A percentile compares a stretch with the other conserved stretches of the same genome.
Evolutionary conservation across 2,329 filamentous ascomycete genomes (phyloP).

Genomic region (Aureobasidium zeae): DNA sequence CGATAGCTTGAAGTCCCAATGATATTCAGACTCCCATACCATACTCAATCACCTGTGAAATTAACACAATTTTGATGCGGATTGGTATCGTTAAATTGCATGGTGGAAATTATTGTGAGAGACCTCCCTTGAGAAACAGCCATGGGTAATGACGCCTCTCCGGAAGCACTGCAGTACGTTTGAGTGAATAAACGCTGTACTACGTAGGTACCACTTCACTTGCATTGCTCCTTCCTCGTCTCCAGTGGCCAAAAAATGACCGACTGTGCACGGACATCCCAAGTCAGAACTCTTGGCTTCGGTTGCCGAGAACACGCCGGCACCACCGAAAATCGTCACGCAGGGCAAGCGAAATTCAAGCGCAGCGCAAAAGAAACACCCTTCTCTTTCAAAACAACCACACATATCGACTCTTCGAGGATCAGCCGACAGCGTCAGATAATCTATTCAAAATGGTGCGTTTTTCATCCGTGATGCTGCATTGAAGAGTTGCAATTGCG

Average conservation of each 20-base stretch:
- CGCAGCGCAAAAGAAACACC: neutral
- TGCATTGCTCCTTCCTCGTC: too few species aligned
- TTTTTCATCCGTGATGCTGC: neutral
- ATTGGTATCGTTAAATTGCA: too few species aligned
- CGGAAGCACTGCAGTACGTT: too few species aligned
- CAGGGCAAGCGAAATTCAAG: neutral
- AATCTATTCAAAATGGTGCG: constrained; percentile 34
- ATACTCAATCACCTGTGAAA: neutral
- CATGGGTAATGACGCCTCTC: too few species aligned
- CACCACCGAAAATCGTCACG: constrained; percentile 2
- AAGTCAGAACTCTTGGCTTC: neutral
- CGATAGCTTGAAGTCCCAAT: too few species aligned
- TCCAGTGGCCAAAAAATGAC: too few species aligned
- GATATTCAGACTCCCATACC: too few species aligned
- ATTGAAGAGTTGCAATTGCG: neutral
- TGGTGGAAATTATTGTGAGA: too few species aligned
- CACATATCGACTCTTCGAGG: constrained; percentile 33
- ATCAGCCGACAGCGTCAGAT: constrained; percentile 32
- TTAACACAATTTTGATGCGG: neutral
- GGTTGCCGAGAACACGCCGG: neutral
- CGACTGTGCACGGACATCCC: neutral
- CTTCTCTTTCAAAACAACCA: constrained; percentile 3
- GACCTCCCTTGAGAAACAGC: too few species aligned
- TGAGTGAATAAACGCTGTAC: too few species aligned
- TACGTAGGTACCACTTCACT: too few species aligned